Evolutionary conservation across 331 rosid species (phyloP).

Genomic region (Malus hybrid): DNA sequence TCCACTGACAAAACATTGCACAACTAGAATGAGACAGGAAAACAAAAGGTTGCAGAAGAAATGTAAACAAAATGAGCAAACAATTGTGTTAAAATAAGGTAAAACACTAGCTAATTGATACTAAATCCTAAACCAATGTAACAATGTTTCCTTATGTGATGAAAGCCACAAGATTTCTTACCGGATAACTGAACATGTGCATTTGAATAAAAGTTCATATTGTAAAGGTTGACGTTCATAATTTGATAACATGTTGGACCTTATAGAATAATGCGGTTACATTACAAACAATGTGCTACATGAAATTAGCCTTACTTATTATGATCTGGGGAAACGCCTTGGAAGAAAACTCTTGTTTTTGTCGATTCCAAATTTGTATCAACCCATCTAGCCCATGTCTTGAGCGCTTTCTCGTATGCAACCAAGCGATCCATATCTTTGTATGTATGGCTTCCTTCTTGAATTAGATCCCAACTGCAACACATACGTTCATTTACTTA

Average conservation of each 20-base stretch:
- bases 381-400: conserved; percentile 57
- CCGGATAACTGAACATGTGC: background rate
- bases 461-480: conserved; percentile 11
- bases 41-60: background rate
- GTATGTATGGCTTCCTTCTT: background rate
- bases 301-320: conserved; percentile 26
- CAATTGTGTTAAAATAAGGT: background rate
- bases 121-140: background rate
- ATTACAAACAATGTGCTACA: background rate
- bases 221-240: background rate
- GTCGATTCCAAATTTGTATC: conserved; percentile 34
- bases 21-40: background rate
- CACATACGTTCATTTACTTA: background rate
- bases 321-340: conserved; percentile 88
- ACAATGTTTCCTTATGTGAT: background rate
- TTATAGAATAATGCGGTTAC: background rate
- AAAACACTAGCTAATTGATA: background rate
- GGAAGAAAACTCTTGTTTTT: conserved; percentile 54
- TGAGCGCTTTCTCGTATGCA: conserved; percentile 15
- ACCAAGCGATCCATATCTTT: conserved; percentile 9
- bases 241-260: background rate
- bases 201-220: too few species aligned
- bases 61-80: background rate
- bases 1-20: conserved; percentile 16
- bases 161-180: background rate